Evolutionary conservation across 73 alveolate species (phyloP).

Genomic region (Uronychia binucleata): DNA sequence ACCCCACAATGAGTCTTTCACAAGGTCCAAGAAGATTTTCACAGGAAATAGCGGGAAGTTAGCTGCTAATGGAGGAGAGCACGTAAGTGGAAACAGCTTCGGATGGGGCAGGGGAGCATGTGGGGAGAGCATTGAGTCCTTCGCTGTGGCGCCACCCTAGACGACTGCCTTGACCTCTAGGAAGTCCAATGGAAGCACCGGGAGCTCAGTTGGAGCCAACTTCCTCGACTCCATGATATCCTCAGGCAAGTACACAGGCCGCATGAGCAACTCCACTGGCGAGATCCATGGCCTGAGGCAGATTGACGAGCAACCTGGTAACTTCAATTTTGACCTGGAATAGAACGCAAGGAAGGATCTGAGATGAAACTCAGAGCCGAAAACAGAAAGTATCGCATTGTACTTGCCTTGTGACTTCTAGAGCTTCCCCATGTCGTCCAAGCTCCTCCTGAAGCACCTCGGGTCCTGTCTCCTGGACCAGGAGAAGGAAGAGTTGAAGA

Average conservation of each 20-base stretch:
- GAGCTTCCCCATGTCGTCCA: neutral
- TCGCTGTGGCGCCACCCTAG: neutral
- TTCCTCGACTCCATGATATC: neutral
- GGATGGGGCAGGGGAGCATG: neutral
- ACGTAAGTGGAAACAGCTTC: too few species aligned
- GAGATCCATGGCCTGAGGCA: neutral
- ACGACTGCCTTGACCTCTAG: neutral
- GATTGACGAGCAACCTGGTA: neutral
- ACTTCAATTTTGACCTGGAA: neutral
- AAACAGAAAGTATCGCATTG: neutral
- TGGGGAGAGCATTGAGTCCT: neutral
- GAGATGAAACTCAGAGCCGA: neutral
- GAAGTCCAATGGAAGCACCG: neutral
- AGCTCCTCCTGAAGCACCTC: neutral
- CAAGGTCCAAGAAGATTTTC: neutral
- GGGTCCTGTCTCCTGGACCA: neutral
- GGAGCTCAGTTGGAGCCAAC: too few species aligned
- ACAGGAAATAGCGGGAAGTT: too few species aligned
- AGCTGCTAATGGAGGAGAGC: too few species aligned
- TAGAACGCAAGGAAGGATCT: neutral
- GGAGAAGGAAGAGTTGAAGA: neutral
- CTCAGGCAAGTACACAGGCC: neutral
- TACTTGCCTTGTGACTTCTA: neutral
- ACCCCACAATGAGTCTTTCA: neutral
- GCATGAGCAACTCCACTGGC: neutral